Percentiles rank a stretch among this genome's conserved stretches.
phyloP scores from a whole-genome alignment of 371 early-diverging fungal species.

The Mucor circinelloides region DNA sequence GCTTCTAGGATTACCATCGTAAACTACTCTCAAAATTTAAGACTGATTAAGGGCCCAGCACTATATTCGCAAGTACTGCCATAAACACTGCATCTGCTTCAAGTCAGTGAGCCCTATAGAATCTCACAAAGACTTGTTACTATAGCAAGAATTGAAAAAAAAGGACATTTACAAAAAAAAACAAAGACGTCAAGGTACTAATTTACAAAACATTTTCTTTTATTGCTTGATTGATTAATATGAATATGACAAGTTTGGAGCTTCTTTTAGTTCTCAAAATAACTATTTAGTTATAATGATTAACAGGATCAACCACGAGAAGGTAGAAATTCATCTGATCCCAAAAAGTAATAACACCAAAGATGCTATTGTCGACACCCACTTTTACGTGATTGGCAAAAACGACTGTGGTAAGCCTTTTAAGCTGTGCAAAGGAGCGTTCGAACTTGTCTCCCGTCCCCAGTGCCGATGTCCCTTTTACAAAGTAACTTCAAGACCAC shows the following conservation, averaged over 20 bases:
- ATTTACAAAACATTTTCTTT: conserved; percentile 17
- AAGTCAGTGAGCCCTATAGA: conserved; percentile 14
- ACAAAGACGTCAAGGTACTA: conserved; percentile 10
- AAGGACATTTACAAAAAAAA: conserved; percentile 16
- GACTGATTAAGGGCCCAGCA: too few species aligned
- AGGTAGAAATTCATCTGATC: conserved; percentile 13
- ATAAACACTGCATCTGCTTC: background rate
- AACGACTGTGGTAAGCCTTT: too few species aligned
- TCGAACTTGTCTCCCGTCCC: too few species aligned
- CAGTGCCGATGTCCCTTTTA: too few species aligned
- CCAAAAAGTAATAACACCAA: conserved; percentile 1
- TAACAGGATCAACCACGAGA: conserved; percentile 15
- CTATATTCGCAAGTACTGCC: too few species aligned
- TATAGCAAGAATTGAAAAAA: conserved; percentile 17
- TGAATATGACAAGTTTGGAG: background rate
- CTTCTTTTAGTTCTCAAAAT: conserved; percentile 13
- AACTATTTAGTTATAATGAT: conserved; percentile 1
- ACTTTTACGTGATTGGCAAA: too few species aligned
- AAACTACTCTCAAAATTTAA: too few species aligned
- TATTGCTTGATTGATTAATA: conserved; percentile 13
- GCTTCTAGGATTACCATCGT: too few species aligned
- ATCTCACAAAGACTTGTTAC: conserved; percentile 12
- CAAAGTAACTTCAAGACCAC: too few species aligned
- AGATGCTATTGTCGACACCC: background rate
- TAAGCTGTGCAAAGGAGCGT: too few species aligned